These are phyloP conservation scores for Pythium volutum DNA, from an alignment of 352 stramenopile genomes.

Conservation along the genomic window DNA sequence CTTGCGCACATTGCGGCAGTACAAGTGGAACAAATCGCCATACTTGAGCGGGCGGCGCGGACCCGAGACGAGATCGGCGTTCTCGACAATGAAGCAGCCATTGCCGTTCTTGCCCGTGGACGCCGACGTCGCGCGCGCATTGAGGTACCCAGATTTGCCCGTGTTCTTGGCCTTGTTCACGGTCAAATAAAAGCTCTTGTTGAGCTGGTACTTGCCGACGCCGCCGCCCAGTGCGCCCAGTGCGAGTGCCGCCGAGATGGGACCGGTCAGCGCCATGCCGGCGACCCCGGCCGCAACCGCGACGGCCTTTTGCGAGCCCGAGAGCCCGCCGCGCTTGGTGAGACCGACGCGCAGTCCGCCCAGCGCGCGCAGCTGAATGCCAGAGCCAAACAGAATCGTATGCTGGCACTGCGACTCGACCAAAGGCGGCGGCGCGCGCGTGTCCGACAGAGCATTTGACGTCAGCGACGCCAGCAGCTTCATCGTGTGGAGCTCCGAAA, in stretches of 20 bases:
- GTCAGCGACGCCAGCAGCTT: conserved; percentile 10
- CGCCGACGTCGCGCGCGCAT: neutral
- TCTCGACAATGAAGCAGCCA: conserved; percentile 54
- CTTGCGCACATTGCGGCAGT: conserved; percentile 40
- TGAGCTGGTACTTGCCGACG: conserved; percentile 64
- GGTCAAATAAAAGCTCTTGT: conserved; percentile 55
- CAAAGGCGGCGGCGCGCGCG: neutral
- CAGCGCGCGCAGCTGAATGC: conserved; percentile 41
- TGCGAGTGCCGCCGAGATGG: conserved; percentile 48
- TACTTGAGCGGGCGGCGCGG: conserved; percentile 42
- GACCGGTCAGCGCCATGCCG: conserved; percentile 48
- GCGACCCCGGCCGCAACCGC: conserved; percentile 50
- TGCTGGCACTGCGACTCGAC: conserved; percentile 31
- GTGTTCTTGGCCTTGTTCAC: conserved; percentile 34
- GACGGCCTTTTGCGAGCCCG: conserved; percentile 48
- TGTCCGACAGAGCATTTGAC: neutral
- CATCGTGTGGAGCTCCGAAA: conserved; percentile 18
- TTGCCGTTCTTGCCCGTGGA: conserved; percentile 14
- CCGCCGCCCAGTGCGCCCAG: conserved; percentile 51
- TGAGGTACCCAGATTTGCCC: conserved; percentile 14
- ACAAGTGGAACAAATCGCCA: conserved; percentile 53
- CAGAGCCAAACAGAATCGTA: conserved; percentile 41
- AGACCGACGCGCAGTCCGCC: conserved; percentile 50
- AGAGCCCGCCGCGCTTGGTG: conserved; percentile 52
- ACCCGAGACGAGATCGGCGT: conserved; percentile 48